Evolutionary conservation across 2,329 filamentous ascomycete genomes (phyloP).

Genomic region (Paecilomyces variotii): DNA sequence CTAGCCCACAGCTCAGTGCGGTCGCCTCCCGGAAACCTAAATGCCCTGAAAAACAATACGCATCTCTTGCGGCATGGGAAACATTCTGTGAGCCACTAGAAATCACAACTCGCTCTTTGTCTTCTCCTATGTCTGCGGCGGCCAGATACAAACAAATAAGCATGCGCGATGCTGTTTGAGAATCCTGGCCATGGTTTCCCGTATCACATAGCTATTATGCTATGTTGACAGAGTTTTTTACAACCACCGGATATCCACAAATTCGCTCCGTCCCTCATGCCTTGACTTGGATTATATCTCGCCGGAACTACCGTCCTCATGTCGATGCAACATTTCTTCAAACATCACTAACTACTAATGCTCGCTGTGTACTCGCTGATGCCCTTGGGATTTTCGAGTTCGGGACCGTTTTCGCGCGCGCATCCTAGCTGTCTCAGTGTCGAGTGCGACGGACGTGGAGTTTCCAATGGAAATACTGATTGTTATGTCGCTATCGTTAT

Average conservation of each 20-base stretch:
- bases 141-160: too few species aligned
- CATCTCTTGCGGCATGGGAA: too few species aligned
- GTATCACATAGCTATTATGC: too few species aligned
- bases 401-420: conserved; percentile 15
- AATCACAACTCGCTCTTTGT: too few species aligned
- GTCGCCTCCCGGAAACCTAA: too few species aligned
- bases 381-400: conserved; percentile 26
- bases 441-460: conserved; percentile 14
- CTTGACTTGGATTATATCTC: neutral
- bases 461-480: conserved; percentile 37
- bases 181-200: too few species aligned
- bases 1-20: neutral
- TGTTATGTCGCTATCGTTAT: conserved; percentile 42
- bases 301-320: neutral
- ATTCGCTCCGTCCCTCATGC: neutral
- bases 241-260: neutral
- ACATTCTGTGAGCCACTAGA: too few species aligned
- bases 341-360: conserved; percentile 25
- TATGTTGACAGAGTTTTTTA: neutral
- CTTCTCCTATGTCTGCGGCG: too few species aligned
- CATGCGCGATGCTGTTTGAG: too few species aligned
- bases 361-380: conserved; percentile 56
- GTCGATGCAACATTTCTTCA: neutral
- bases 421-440: conserved; percentile 18
- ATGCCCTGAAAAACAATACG: too few species aligned